Percentiles rank a stretch among this genome's conserved stretches.
Conservation (phyloP, 1,139 yeast species). For the Williopsis jadinii region DNA sequence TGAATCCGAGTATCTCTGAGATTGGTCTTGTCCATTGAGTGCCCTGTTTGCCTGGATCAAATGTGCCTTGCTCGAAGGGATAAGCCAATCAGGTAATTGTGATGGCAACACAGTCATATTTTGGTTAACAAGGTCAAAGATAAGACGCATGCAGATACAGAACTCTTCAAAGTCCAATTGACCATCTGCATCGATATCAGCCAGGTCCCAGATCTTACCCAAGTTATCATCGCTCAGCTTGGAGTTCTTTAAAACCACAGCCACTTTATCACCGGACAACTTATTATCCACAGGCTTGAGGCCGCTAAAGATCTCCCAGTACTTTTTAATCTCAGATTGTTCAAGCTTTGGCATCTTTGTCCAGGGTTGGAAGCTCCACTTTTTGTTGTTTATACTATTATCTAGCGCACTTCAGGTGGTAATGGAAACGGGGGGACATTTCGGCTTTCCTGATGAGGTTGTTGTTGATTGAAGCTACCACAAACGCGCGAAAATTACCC, state of each 20-base stretch:
- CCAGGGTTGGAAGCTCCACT: background rate
- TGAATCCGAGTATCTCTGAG: slow-evolving; percentile 18
- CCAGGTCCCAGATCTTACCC: slow-evolving; percentile 81
- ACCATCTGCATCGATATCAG: slow-evolving; percentile 92
- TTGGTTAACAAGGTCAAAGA: slow-evolving; percentile 85
- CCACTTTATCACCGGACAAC: slow-evolving; percentile 78
- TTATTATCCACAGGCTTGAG: slow-evolving; percentile 73
- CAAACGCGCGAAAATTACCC: too few relatives aligned
- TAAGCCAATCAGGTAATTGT: slow-evolving; percentile 80
- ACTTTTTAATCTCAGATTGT: slow-evolving; percentile 91
- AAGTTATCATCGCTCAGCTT: slow-evolving; percentile 70
- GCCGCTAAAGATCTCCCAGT: slow-evolving; percentile 95
- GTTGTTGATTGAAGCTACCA: too few relatives aligned
- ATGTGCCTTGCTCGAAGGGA: slow-evolving; percentile 84
- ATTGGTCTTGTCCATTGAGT: slow-evolving; percentile 26
- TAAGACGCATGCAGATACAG: slow-evolving; percentile 92
- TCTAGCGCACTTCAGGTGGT: too few relatives aligned
- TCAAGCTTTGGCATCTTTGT: slow-evolving; percentile 49
- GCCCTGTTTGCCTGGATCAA: slow-evolving; percentile 78
- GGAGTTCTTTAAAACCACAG: slow-evolving; percentile 83
- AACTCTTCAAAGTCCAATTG: slow-evolving; percentile 92
- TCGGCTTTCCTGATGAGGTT: too few relatives aligned
- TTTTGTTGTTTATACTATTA: too few relatives aligned
- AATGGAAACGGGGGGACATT: too few relatives aligned
- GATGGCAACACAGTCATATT: slow-evolving; percentile 57